Evolutionary conservation across 2,329 filamentous ascomycete species (phyloP).

Genomic region (Gyromitra esculenta): DNA sequence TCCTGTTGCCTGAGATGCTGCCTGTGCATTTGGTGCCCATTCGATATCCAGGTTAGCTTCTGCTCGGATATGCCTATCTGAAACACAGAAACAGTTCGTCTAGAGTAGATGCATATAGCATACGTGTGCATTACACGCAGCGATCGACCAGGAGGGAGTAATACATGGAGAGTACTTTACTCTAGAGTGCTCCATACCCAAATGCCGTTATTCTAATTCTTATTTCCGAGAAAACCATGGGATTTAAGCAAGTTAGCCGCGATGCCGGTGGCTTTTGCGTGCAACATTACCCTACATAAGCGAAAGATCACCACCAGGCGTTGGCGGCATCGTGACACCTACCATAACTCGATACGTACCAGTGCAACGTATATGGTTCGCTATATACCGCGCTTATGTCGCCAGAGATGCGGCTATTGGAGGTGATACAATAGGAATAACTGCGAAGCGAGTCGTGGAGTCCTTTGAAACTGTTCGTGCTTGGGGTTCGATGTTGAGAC

Average conservation of each 20-base stretch:
- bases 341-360: not conserved
- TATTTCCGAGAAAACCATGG: not conserved
- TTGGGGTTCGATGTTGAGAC: constrained; percentile 18
- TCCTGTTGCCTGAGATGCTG: constrained; percentile 15
- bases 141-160: not conserved
- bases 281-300: constrained; percentile 8
- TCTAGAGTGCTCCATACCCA: not conserved
- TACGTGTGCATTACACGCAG: constrained; percentile 18
- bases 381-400: constrained; percentile 7
- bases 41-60: constrained; percentile 30
- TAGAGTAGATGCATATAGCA: constrained; percentile 23
- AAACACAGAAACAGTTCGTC: constrained; percentile 33
- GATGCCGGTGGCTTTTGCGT: constrained; percentile 20
- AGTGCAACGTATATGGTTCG: constrained; percentile 1
- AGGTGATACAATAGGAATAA: constrained; percentile 15
- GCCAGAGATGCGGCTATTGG: not conserved
- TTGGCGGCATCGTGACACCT: constrained; percentile 18
- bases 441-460: constrained; percentile 9
- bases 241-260: not conserved
- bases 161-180: too few relatives aligned
- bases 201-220: not conserved
- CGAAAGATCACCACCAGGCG: constrained; percentile 21
- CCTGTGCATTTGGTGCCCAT: constrained; percentile 36
- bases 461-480: constrained; percentile 32
- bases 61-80: constrained; percentile 19